Evolutionary conservation across 805 yeast species (phyloP), one percentile per base, ranked within the genome.

Genomic region (Scheffersomyces coipomensis): DNA sequence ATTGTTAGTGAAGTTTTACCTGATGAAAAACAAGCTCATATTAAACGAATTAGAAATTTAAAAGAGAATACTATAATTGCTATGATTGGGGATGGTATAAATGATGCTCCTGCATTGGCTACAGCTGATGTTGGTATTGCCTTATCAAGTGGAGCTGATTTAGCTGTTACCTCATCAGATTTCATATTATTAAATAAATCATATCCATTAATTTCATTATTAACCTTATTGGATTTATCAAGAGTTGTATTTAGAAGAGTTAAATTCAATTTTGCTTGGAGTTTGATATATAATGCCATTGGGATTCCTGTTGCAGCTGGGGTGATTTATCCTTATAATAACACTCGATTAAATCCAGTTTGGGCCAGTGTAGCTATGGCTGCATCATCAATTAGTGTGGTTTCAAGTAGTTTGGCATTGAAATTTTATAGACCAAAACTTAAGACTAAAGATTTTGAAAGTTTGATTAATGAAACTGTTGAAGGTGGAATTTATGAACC

Each of bases 21-120:
- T 0, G 80, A 79, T 37, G 88, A 81, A 39, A 86, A 86, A 56
- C 83, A 86, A 6, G 73, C 68, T 19, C 75, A 78, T 51, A 65
- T 85, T 27, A 66, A 71, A 45, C 67, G 75, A 71, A 66, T 85
- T 10, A 83, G 81, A 51, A 54, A 62, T 29, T 31, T 44, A 8
- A 45, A 53, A 12, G 53, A 52, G 1, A 52, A 53, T 2, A 60
- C 64, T 17, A 51, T 76, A 17, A 83, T 81, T 3, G 89, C 88
- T 0, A 84, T 85, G 90, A 82, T 85, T 7, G 93, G 93, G 8
- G 93, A 85, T 51, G 93, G 93, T 16, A 79, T 85, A 24, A 86
- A 85, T 55, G 93, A 86, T 58, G 88, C 93, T 0, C 91, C 91
- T 1, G 88, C 93, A 0, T 63, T 86, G 37, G 76, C 88, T 3